Evolutionary conservation across 2,329 filamentous ascomycete species (phyloP).

Genomic region (Ilyonectria mors-panacis): DNA sequence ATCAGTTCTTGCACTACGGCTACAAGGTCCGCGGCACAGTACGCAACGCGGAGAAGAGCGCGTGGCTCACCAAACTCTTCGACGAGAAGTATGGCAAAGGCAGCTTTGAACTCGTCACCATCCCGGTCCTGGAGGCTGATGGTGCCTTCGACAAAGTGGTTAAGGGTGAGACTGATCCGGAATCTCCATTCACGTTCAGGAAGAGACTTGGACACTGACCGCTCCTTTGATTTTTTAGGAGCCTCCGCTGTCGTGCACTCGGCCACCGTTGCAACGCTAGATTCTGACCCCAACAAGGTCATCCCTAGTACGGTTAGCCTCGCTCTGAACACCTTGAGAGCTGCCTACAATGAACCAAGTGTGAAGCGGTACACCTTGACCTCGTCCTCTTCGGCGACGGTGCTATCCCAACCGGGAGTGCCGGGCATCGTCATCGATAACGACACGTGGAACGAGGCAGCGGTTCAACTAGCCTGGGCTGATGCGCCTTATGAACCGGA

Average conservation of each 20-base stretch:
- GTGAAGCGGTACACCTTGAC: slow-evolving; percentile 55
- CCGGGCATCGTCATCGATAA: not conserved
- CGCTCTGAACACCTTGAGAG: slow-evolving; percentile 49
- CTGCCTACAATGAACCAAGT: slow-evolving; percentile 49
- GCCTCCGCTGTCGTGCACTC: slow-evolving; percentile 54
- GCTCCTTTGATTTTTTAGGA: slow-evolving; percentile 21
- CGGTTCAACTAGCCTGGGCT: slow-evolving; percentile 51
- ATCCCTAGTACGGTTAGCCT: slow-evolving; percentile 51
- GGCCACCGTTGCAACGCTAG: slow-evolving; percentile 52
- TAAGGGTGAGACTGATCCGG: slow-evolving; percentile 38
- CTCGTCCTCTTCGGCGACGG: not conserved
- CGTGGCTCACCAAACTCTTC: slow-evolving; percentile 48
- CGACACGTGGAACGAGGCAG: slow-evolving; percentile 52
- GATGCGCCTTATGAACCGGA: slow-evolving; percentile 51
- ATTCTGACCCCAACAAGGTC: slow-evolving; percentile 54
- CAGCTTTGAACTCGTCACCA: slow-evolving; percentile 51
- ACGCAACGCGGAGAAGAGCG: slow-evolving; percentile 50
- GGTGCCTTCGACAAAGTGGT: slow-evolving; percentile 46
- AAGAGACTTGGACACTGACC: no score
- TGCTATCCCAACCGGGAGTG: not conserved
- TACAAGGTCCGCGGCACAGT: slow-evolving; percentile 61
- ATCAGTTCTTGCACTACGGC: slow-evolving; percentile 54
- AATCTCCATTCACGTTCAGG: not conserved
- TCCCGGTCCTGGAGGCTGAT: slow-evolving; percentile 50
- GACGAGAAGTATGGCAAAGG: slow-evolving; percentile 51